Percentiles rank a stretch among this genome's conserved stretches.
phyloP scores from a whole-genome alignment of 805 yeast species.

The Metschnikowia lochheadii region DNA sequence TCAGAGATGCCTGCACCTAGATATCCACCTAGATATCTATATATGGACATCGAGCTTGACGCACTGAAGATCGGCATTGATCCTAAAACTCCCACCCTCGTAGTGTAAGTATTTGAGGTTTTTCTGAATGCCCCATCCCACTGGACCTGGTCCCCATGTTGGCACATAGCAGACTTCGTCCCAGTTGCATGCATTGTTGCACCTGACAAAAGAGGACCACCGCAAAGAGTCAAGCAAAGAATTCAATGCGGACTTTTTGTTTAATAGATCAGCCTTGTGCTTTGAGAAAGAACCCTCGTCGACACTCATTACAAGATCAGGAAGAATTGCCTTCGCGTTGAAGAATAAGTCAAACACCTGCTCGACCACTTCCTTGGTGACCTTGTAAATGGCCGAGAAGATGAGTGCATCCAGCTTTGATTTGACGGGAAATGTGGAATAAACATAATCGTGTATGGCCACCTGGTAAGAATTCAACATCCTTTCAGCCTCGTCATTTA shows the following conservation, averaged over 20 bases:
- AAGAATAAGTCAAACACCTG: constrained; percentile 34
- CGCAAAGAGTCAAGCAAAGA: constrained; percentile 26
- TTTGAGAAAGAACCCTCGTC: constrained; percentile 2
- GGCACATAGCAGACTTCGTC: constrained; percentile 55
- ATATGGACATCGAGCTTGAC: constrained; percentile 6
- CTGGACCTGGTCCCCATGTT: constrained; percentile 45
- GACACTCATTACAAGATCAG: constrained; percentile 15
- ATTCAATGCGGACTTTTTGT: constrained; percentile 6
- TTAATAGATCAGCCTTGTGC: constrained; percentile 2
- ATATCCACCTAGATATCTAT: neutral
- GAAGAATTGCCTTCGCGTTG: constrained; percentile 24
- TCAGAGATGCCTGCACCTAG: neutral
- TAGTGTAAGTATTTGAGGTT: constrained; percentile 9
- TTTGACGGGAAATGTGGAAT: constrained; percentile 35
- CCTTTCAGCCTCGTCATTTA: constrained; percentile 10
- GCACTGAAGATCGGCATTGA: constrained; percentile 17
- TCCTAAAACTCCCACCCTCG: constrained; percentile 12
- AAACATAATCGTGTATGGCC: constrained; percentile 46
- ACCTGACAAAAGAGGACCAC: constrained; percentile 44
- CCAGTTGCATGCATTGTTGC: constrained; percentile 39
- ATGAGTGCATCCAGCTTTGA: constrained; percentile 44
- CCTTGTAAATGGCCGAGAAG: constrained; percentile 44
- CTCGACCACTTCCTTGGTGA: constrained; percentile 36
- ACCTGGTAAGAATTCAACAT: constrained; percentile 24
- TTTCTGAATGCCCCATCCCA: constrained; percentile 25